Base-by-base conservation (phyloP, 2,329 filamentous ascomycete species). In the Bimuria novae-zelandiae region DNA sequence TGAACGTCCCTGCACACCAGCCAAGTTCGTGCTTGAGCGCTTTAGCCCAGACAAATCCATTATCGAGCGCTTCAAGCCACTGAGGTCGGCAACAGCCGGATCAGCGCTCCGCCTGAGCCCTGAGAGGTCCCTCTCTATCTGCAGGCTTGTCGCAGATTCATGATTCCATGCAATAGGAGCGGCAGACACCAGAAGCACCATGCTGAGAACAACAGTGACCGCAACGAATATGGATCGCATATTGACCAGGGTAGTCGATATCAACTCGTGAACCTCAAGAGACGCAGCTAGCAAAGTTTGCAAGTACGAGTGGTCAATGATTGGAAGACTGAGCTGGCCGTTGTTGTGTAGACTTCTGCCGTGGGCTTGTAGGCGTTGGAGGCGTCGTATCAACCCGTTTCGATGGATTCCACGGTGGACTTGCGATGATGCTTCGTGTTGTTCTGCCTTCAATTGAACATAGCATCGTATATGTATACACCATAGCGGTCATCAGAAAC, bases 21-120 rank as follows among this genome's bases (percentile, higher is more conserved):
- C 12, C 7, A 46, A 14, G 21, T 46, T 30, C 14, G 41, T 36
- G 19, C 29, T 46, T 19, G 30, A 35, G 19, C 43, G 43, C 30
- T 46, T 46, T 14, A 46, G 17, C 7, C 43, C 43, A 25, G 43
- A 35, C 4, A 46, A n/a, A 32, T 46, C 43, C n/a, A n/a, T n/a
- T 11, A 30, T 46, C 30, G 43, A 35, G 21, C 43, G 43, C 43
- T 36, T 46, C 30, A 46, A 21, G 14, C 43, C 43, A 25, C 30
- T 46, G 4, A 46, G 14, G 17, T 46, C 43, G 32, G 43, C 43
- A 45, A 19, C 29, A 19, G 21, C 42, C 42, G 42, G 42, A 33
- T 45, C 42, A 33, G 42, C 42, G 30, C 19, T 12, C 5, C 43
- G 43, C 21, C 7, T 46, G 43, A 46, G 43, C 4, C 43, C 30